phyloP scores from a whole-genome alignment of 371 early-diverging fungal species.

The Coemansia linderi region DNA sequence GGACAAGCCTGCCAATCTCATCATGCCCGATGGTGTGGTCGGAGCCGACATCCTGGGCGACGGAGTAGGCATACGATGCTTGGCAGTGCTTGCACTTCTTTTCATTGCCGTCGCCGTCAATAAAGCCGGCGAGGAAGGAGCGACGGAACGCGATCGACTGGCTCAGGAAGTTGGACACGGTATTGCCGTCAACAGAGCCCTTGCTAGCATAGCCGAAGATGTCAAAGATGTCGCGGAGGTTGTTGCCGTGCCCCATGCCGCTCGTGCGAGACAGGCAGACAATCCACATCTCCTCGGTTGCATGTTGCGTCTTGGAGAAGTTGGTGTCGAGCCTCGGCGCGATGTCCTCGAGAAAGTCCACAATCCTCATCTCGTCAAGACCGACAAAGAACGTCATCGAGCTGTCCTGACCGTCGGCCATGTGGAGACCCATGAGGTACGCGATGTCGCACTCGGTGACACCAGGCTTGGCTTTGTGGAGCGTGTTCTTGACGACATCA shows the following conservation, averaged over 20 bases:
- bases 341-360: constrained; percentile 9
- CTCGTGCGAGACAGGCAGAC: not conserved
- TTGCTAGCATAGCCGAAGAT: not conserved
- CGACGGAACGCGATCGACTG: constrained; percentile 8
- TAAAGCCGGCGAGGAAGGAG: constrained; percentile 12
- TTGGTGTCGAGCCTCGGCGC: constrained; percentile 8
- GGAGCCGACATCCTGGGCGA: not conserved
- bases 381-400: constrained; percentile 7
- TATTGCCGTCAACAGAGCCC: not conserved
- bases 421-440: constrained; percentile 12
- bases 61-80: constrained; percentile 1
- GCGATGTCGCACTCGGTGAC: constrained; percentile 5
- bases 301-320: not conserved
- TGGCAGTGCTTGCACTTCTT: not conserved
- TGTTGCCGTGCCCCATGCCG: not conserved
- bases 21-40: not conserved
- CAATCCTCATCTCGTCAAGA: not conserved
- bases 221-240: not conserved
- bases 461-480: not conserved
- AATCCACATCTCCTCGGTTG: not conserved
- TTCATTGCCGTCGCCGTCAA: constrained; percentile 1
- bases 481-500: not conserved
- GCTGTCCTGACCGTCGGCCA: constrained; percentile 7
- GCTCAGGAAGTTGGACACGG: not conserved
- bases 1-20: constrained; percentile 6